Evolutionary conservation across 768 basidiomycete species (phyloP).

Genomic region (Russula olivacea): DNA sequence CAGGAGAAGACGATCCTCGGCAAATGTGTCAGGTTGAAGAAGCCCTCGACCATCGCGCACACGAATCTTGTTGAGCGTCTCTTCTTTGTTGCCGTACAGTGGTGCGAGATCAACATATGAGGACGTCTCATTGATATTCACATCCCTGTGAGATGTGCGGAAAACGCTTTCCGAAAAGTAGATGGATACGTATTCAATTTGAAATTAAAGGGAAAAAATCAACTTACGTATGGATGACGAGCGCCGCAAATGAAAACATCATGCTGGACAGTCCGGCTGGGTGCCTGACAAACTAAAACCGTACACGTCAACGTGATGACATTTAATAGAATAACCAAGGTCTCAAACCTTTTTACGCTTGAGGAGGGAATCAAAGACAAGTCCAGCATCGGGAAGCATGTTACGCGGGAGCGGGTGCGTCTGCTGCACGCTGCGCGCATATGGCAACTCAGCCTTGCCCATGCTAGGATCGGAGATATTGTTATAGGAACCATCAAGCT

Average conservation of each 20-base stretch:
- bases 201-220: not conserved
- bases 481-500: conserved; percentile 74
- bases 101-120: conserved; percentile 83
- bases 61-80: conserved; percentile 51
- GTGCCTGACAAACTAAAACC: conserved; percentile 58
- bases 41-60: conserved; percentile 57
- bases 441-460: conserved; percentile 74
- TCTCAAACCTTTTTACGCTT: conserved; percentile 58
- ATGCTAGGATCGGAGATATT: conserved; percentile 63
- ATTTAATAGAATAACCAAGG: not conserved
- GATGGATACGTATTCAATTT: not conserved
- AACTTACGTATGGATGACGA: conserved; percentile 69
- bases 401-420: conserved; percentile 55
- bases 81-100: conserved; percentile 70
- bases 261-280: conserved; percentile 73
- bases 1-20: conserved; percentile 70
- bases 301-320: not conserved
- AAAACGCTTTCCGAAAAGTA: conserved; percentile 51
- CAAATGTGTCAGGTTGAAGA: conserved; percentile 65
- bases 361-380: conserved; percentile 76
- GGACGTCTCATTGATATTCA: conserved; percentile 75
- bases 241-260: conserved; percentile 78
- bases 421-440: conserved; percentile 79
- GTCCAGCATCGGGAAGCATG: conserved; percentile 70
- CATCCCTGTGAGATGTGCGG: conserved; percentile 65